Evolutionary conservation across 441 rosid genomes (phyloP).

Genomic region (Erysimum pusillum): DNA sequence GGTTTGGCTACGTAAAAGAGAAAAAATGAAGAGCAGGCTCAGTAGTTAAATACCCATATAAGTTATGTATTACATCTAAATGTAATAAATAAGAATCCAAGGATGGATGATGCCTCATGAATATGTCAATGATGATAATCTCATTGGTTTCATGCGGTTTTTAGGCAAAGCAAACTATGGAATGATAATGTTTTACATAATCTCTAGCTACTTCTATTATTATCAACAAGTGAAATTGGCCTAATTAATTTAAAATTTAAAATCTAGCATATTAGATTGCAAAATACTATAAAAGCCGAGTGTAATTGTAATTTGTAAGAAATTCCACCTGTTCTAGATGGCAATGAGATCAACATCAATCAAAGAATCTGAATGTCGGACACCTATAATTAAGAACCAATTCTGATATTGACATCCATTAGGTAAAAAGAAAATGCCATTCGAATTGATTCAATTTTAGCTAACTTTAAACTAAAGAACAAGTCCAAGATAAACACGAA

Average conservation of each 20-base stretch:
- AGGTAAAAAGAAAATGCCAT: slow-evolving; percentile 29
- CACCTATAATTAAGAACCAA: slow-evolving; percentile 32
- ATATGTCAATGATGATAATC: slow-evolving; percentile 9
- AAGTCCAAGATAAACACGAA: slow-evolving; percentile 26
- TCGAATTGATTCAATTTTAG: slow-evolving; percentile 37
- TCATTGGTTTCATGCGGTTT: slow-evolving; percentile 25
- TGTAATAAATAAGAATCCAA: slow-evolving; percentile 25
- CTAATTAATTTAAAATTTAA: neutral
- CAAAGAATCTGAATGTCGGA: slow-evolving; percentile 31
- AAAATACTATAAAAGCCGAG: neutral
- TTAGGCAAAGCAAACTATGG: slow-evolving; percentile 4
- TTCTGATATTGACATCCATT: slow-evolving; percentile 41
- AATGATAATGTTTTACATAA: slow-evolving; percentile 17
- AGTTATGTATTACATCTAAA: neutral
- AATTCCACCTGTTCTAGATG: neutral
- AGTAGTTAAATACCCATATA: slow-evolving; percentile 1
- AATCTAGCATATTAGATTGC: neutral
- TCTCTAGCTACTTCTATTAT: neutral
- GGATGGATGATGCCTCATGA: slow-evolving; percentile 4
- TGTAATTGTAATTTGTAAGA: neutral
- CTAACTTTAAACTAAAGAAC: slow-evolving; percentile 31
- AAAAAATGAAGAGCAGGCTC: slow-evolving; percentile 13
- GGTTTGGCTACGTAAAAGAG: neutral
- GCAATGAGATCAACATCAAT: slow-evolving; percentile 31
- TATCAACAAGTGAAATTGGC: neutral